A percentile compares a stretch with the other conserved stretches of the same genome.
Evolutionary conservation across 2,329 filamentous ascomycete species (phyloP).

Genomic region (Pyricularia pennisetigena): DNA sequence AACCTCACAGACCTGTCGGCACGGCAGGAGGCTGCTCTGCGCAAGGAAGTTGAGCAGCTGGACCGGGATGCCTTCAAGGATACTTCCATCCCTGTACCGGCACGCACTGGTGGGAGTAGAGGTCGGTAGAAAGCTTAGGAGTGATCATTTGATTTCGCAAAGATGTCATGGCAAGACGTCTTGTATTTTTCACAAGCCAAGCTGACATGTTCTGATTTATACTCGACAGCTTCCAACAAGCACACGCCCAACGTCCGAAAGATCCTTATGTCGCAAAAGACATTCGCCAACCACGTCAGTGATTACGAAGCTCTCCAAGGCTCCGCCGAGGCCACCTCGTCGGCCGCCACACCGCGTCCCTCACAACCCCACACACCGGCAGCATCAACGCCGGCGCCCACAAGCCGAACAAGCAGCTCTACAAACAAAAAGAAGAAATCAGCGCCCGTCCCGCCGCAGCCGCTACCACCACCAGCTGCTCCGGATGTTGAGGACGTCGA

Average conservation of each 20-base stretch:
- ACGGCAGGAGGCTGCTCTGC: constrained; percentile 72
- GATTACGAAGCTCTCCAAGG: constrained; percentile 61
- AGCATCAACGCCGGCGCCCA: constrained; percentile 10
- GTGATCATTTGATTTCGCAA: background rate
- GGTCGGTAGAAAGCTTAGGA: constrained; percentile 17
- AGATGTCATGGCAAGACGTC: background rate
- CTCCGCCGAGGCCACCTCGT: constrained; percentile 25
- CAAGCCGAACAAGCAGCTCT: background rate
- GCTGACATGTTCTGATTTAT: background rate
- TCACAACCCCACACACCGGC: constrained; percentile 10
- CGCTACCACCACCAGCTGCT: background rate
- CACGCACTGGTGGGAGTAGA: constrained; percentile 36
- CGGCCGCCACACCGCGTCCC: constrained; percentile 16
- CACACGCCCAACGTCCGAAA: constrained; percentile 63
- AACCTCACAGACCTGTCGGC: constrained; percentile 60
- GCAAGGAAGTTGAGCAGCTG: constrained; percentile 72
- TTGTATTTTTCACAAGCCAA: too few relatives aligned
- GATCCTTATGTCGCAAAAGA: constrained; percentile 73
- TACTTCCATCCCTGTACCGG: constrained; percentile 58
- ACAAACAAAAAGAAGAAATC: background rate
- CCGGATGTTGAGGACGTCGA: constrained; percentile 11
- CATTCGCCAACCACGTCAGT: constrained; percentile 72
- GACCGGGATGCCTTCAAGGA: constrained; percentile 72
- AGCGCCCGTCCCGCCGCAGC: background rate
- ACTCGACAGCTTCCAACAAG: constrained; percentile 33